A percentile compares a stretch with the other conserved stretches of the same genome.
These are phyloP conservation scores for Neofusicoccum sp. DNA, from an alignment of 2,329 filamentous ascomycete species.

Conservation along the genomic window DNA sequence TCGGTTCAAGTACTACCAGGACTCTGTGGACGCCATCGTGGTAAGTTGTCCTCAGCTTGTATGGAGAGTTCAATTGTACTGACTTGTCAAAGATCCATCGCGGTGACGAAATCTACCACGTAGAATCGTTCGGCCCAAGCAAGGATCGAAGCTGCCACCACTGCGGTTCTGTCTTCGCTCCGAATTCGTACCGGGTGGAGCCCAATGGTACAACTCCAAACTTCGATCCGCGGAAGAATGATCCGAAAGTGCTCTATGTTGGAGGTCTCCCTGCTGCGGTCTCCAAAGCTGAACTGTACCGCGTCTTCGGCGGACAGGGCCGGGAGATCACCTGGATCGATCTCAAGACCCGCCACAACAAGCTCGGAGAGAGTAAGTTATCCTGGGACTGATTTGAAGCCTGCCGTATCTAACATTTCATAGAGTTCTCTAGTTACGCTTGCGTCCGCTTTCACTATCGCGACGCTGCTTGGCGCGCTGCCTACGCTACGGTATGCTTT, in stretches of 20 bases:
- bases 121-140: background rate
- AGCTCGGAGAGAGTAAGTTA: background rate
- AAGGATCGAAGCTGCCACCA: background rate
- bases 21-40: background rate
- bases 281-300: background rate
- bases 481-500: background rate
- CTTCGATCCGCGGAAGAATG: background rate
- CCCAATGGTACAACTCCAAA: background rate
- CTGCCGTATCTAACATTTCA: background rate
- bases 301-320: background rate
- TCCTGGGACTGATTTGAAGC: background rate
- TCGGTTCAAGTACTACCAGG: slow-evolving; percentile 11
- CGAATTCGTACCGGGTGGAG: background rate
- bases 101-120: background rate
- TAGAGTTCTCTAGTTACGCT: background rate
- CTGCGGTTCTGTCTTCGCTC: background rate
- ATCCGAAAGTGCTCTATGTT: background rate
- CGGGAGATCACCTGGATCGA: background rate
- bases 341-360: background rate
- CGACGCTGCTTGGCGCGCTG: background rate
- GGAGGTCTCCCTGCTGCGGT: background rate
- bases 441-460: background rate
- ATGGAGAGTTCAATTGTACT: background rate
- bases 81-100: background rate
- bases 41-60: background rate